Evolutionary conservation across 768 basidiomycete genomes (phyloP), one percentile per base, ranked within the genome.

Genomic region (Suillus hirtellus): DNA sequence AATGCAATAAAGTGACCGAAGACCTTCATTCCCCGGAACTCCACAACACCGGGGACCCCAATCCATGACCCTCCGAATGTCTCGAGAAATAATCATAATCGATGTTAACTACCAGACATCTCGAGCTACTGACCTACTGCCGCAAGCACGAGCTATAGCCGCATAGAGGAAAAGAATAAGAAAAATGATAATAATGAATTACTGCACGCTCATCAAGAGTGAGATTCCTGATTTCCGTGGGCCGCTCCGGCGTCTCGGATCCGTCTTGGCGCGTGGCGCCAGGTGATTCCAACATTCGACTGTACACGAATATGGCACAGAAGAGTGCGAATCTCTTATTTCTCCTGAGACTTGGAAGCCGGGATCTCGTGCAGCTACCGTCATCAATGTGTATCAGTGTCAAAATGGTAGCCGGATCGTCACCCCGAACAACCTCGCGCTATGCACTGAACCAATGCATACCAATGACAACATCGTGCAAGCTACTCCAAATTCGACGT

Each of bases 71-170:
- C 54, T 83, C 81, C 5, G 91, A 92, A 76, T 92, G 90, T 38
- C 89, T 82, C 15, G 90, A 93, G 72, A 95, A 96, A 73, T 89
- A 95, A 75, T 96, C 94, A 66, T 92, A 91, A 72, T 96, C 94
- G 63, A 93, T 85, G 71, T 89, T 88, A 35, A 90, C 85, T 86
- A 61, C 37, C 12, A 60, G 11, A 60, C 47, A 43, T 53, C 19
- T 40, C 12, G 14, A 1, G 42, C 2, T n/a, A 67, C 81, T 70
- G 68, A 88, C 87, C 81, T 55, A 88, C 88, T 61, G 85, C 80
- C 12, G 87, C 86, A 61, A 92, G 81, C 37, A 83, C 78, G 8
- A 88, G 80, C 88, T 90, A 14, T 15, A 43, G 34, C 50, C 3
- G n/a, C 2, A 35, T 31, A 21, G 38, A 59, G 37, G 47, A 21